These are phyloP conservation scores for Dysphania ambrosioides DNA, from an alignment of 148 eudicot genomes.

Conservation along the genomic window DNA sequence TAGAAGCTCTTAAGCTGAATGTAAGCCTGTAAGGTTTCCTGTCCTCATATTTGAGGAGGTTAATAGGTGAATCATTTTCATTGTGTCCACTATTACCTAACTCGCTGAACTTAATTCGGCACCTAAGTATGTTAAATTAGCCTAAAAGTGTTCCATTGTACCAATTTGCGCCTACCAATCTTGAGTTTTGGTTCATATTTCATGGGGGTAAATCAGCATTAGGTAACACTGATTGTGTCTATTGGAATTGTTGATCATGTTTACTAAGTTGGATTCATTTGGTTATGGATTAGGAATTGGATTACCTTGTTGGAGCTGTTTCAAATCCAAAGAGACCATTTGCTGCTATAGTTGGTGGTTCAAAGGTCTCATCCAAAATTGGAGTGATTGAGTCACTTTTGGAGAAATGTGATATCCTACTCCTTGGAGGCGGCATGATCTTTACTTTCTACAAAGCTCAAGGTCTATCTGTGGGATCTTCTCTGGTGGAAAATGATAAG, in stretches of 20 bases:
- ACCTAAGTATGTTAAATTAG: no score
- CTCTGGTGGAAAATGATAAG: conserved; percentile 84
- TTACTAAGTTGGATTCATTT: not conserved
- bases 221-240: no score
- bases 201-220: no score
- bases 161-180: no score
- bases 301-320: conserved; percentile 87
- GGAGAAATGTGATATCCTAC: conserved; percentile 75
- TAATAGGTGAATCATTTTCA: not conserved
- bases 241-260: not conserved
- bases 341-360: conserved; percentile 93
- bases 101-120: no score
- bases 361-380: conserved; percentile 80
- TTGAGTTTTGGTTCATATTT: no score
- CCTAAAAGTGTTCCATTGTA: no score
- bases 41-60: not conserved
- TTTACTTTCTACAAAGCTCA: conserved; percentile 90
- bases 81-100: no score
- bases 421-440: conserved; percentile 95
- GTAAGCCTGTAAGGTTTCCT: not conserved
- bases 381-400: conserved; percentile 83
- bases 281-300: conserved; percentile 58
- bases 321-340: conserved; percentile 83
- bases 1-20: not conserved
- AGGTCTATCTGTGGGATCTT: conserved; percentile 85